Conservation (phyloP, 2,329 filamentous ascomycete genomes). For the Talaromyces amestolkiae region DNA sequence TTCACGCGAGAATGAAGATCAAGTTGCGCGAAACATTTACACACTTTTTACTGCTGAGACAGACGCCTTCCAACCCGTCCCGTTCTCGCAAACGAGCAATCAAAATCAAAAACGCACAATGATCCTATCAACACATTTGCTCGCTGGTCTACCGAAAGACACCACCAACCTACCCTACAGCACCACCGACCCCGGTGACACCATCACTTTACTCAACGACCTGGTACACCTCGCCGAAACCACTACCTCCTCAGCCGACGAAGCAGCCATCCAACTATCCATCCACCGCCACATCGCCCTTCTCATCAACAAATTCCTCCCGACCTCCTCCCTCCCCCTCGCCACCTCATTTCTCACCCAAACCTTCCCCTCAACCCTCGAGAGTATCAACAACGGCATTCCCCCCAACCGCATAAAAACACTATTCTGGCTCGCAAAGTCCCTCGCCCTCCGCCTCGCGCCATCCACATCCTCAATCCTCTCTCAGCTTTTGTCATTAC, state of each 20-base stretch:
- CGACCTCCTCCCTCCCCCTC: conserved; percentile 32
- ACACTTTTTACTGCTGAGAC: conserved; percentile 44
- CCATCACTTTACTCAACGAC: conserved; percentile 36
- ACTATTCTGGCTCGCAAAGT: conserved; percentile 61
- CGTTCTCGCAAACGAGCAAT: conserved; percentile 32
- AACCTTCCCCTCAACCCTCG: conserved; percentile 29
- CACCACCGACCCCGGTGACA: conserved; percentile 27
- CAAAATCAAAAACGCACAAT: conserved; percentile 46
- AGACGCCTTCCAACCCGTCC: conserved; percentile 36
- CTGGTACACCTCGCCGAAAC: conserved; percentile 35
- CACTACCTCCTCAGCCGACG: conserved; percentile 20
- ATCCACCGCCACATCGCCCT: conserved; percentile 44
- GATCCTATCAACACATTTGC: conserved; percentile 57
- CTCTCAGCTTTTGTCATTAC: conserved; percentile 47
- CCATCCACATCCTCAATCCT: conserved; percentile 52
- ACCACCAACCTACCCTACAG: conserved; percentile 30
- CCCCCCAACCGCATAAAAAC: conserved; percentile 49
- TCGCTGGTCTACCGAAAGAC: conserved; percentile 52
- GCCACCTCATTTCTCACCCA: conserved; percentile 32
- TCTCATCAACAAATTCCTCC: conserved; percentile 43
- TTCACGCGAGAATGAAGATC: conserved; percentile 51
- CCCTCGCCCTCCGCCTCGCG: conserved; percentile 55
- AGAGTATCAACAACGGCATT: conserved; percentile 21
- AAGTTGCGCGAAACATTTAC: conserved; percentile 56
- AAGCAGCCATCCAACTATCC: conserved; percentile 39